Conservation (phyloP, 1,284 basidiomycete genomes). For the Fomitiporia mediterranea region DNA sequence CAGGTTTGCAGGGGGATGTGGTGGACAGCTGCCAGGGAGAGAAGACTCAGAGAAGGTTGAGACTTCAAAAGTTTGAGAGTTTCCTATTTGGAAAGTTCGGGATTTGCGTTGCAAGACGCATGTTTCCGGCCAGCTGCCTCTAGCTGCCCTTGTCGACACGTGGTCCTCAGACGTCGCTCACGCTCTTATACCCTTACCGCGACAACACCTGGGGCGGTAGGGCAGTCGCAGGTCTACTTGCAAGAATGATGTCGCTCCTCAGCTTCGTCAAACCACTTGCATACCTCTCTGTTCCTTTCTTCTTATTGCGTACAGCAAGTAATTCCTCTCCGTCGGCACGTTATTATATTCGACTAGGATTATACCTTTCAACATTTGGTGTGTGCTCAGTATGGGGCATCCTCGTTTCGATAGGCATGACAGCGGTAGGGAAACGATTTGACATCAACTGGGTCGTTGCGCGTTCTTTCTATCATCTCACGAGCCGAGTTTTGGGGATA, state of each 20-base stretch:
- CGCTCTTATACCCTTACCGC: neutral
- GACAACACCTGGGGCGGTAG: too few relatives aligned
- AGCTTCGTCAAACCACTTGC: constrained; percentile 62
- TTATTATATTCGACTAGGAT: constrained; percentile 69
- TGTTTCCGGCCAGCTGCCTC: neutral
- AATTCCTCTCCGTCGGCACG: constrained; percentile 49
- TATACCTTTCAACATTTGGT: constrained; percentile 75
- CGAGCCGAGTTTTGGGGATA: constrained; percentile 65
- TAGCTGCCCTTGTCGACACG: neutral
- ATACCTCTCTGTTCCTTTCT: constrained; percentile 65
- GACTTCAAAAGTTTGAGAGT: neutral
- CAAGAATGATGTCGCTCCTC: constrained; percentile 53
- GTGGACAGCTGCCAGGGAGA: neutral
- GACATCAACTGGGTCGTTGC: constrained; percentile 89
- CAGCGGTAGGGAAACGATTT: constrained; percentile 66
- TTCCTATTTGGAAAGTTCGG: constrained; percentile 9
- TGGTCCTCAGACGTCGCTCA: neutral
- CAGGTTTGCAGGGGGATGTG: neutral
- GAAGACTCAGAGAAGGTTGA: neutral
- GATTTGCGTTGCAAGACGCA: constrained; percentile 5
- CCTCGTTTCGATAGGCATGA: constrained; percentile 66
- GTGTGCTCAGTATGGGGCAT: constrained; percentile 76
- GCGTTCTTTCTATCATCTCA: constrained; percentile 75
- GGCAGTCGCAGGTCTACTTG: neutral
- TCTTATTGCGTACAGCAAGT: constrained; percentile 56